Base-by-base conservation (phyloP, 2,329 filamentous ascomycete genomes). In the Colletotrichum destructivum region DNA sequence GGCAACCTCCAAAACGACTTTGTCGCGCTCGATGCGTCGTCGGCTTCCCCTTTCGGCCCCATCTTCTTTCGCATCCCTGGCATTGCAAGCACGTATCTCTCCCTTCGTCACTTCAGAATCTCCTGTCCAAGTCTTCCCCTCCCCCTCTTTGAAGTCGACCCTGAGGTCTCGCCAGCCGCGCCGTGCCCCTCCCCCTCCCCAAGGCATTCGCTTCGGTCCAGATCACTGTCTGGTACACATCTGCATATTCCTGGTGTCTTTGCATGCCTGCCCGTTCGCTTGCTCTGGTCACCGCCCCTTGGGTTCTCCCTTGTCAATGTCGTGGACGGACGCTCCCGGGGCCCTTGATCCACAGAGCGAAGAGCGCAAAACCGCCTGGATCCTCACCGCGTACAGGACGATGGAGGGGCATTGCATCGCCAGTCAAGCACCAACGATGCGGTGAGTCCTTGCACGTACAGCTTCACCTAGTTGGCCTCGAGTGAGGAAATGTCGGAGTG, bases 391-490 rank as follows among this genome's bases (percentile, higher is more conserved):
- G 38, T 54, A 35, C 67, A 60, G 23, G 47, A 21, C 55, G 21
- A 44, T 21, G 9, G 67, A 61, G 55, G 47, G 47, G 47, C 55
- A 61, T 49, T 31, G 40, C 62, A 70, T 56, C 62, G 31, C 62
- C 49, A 46, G n/a, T 38, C 40, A 26, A 66, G 62, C 55, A 61
- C 62, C 67, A 61, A 62, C 62, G 56, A 66, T 70, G 67, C 67
- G 67, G 67, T 70, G 67, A 70, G 67, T 66, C 67, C 67, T 62
- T 70, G 67, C 38, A 66, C 31, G 47, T 31, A 47, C 66, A 44
- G 59, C 35, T 46, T 64, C 51, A 59, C 46, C 52, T 65, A 59
- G 38, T 64, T 54, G 44, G 52, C 42, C 66, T 60, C 62, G 61
- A 59, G 44, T 35, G 18, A 52, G 46, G 44, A 62, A 55, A 65